phyloP scores from a whole-genome alignment of 768 basidiomycete species.

The Strobilomyces echinocephalus region DNA sequence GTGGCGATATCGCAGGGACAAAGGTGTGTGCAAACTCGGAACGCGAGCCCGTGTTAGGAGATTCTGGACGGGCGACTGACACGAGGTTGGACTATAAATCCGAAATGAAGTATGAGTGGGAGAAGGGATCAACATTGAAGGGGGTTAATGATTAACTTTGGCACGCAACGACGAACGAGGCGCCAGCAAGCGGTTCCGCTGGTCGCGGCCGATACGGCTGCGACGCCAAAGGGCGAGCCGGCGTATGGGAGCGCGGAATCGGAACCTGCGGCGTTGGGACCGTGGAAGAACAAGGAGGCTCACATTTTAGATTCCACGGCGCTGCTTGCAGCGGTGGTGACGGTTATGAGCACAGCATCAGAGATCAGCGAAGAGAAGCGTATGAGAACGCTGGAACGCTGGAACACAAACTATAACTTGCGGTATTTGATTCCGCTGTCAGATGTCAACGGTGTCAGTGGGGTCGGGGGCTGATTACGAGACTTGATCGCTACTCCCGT shows the following conservation, averaged over 20 bases:
- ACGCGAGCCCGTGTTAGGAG: conserved; percentile 29
- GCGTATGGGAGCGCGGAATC: conserved; percentile 2
- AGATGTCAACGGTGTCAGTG: conserved; percentile 17
- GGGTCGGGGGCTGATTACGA: conserved; percentile 14
- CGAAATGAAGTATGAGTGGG: conserved; percentile 33
- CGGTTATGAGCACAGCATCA: conserved; percentile 22
- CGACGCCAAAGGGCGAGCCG: conserved; percentile 6
- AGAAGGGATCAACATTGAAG: conserved; percentile 33
- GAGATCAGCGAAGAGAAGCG: conserved; percentile 18
- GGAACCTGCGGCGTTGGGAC: conserved; percentile 5
- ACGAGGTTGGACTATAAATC: conserved; percentile 34
- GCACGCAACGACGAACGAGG: conserved; percentile 25
- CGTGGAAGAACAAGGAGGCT: conserved; percentile 8
- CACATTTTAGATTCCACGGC: conserved; percentile 16
- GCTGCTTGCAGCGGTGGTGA: conserved; percentile 13
- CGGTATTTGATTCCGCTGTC: conserved; percentile 30
- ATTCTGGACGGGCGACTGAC: conserved; percentile 23
- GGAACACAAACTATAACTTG: conserved; percentile 11
- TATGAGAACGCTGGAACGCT: background rate
- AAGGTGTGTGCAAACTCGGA: conserved; percentile 27
- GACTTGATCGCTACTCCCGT: conserved; percentile 9
- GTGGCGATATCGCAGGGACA: conserved; percentile 27
- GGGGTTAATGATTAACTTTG: conserved; percentile 32
- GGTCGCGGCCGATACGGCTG: conserved; percentile 20
- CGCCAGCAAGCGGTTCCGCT: conserved; percentile 26